A percentile compares a stretch with the other conserved stretches of the same genome.
phyloP scores from a whole-genome alignment of 805 yeast genomes.

The Candida chilensis region DNA sequence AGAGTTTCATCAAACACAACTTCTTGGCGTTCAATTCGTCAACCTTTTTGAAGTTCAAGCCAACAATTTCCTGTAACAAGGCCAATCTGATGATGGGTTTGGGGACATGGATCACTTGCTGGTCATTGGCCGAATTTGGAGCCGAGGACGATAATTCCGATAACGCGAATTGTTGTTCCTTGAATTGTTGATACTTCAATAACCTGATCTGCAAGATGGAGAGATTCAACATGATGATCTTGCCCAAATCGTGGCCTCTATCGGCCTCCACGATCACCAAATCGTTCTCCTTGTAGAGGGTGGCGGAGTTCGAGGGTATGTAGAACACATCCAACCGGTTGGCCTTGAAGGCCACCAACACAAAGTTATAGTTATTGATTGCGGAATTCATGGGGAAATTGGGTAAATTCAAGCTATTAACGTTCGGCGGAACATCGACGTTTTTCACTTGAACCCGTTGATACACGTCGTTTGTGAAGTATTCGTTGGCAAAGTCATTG shows the following conservation, averaged over 20 bases:
- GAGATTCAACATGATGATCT: constrained; percentile 48
- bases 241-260: constrained; percentile 71
- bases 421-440: constrained; percentile 3
- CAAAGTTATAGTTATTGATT: constrained; percentile 28
- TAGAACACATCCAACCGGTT: constrained; percentile 75
- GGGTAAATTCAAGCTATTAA: constrained; percentile 14
- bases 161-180: constrained; percentile 64
- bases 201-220: constrained; percentile 59
- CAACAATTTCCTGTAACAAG: constrained; percentile 48
- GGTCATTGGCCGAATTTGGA: constrained; percentile 3
- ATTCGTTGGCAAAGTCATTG: constrained; percentile 5
- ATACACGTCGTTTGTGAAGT: constrained; percentile 5
- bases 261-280: constrained; percentile 81
- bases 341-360: constrained; percentile 68
- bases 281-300: constrained; percentile 42
- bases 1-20: constrained; percentile 49
- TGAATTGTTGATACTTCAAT: constrained; percentile 55
- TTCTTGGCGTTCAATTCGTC: constrained; percentile 67
- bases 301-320: constrained; percentile 34
- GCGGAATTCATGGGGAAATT: constrained; percentile 25
- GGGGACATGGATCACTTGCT: constrained; percentile 44
- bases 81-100: constrained; percentile 62
- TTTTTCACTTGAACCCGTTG: constrained; percentile 6
- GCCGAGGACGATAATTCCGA: constrained; percentile 10
- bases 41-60: constrained; percentile 44